These are phyloP conservation scores for Didymella sp. DNA, from an alignment of 2,329 filamentous ascomycete genomes.

Conservation along the genomic window DNA sequence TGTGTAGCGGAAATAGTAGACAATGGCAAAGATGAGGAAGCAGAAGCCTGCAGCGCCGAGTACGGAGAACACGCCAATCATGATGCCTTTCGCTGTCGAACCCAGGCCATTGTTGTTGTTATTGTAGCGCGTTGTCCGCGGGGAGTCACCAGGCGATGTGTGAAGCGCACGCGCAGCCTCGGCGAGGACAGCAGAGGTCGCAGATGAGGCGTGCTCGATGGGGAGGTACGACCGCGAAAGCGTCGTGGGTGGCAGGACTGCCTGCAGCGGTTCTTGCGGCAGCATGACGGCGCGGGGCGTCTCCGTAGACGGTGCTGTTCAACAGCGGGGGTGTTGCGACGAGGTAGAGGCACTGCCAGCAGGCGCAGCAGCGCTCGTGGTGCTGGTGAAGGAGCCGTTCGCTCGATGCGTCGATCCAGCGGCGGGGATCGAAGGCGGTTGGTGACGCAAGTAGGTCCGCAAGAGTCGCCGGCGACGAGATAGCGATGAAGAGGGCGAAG, in stretches of 20 bases:
- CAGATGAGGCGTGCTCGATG: constrained; percentile 32
- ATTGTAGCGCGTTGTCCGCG: constrained; percentile 36
- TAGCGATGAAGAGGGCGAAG: constrained; percentile 15
- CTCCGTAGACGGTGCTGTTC: constrained; percentile 10
- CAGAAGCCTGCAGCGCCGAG: constrained; percentile 90
- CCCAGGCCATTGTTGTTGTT: constrained; percentile 44
- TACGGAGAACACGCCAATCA: constrained; percentile 93
- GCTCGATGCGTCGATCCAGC: constrained; percentile 21
- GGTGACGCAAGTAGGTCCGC: constrained; percentile 28
- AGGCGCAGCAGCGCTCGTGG: constrained; percentile 35
- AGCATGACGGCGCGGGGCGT: constrained; percentile 36
- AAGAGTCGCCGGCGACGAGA: constrained; percentile 23
- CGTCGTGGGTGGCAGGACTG: constrained; percentile 41
- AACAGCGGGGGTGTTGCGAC: constrained; percentile 5
- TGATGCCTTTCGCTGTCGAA: constrained; percentile 75
- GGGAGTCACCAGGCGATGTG: constrained; percentile 31
- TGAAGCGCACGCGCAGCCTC: constrained; percentile 23
- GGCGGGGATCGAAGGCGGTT: constrained; percentile 27
- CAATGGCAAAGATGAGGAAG: constrained; percentile 76
- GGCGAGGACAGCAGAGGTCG: constrained; percentile 32
- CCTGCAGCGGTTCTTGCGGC: constrained; percentile 39
- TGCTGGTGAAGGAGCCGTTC: constrained; percentile 16
- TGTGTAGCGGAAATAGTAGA: constrained; percentile 96
- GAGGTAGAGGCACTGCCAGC: constrained; percentile 20
- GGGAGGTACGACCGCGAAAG: constrained; percentile 40